These are phyloP conservation scores for Gaultheria prostrata DNA, from an alignment of 148 eudicot species.

Conservation along the genomic window DNA sequence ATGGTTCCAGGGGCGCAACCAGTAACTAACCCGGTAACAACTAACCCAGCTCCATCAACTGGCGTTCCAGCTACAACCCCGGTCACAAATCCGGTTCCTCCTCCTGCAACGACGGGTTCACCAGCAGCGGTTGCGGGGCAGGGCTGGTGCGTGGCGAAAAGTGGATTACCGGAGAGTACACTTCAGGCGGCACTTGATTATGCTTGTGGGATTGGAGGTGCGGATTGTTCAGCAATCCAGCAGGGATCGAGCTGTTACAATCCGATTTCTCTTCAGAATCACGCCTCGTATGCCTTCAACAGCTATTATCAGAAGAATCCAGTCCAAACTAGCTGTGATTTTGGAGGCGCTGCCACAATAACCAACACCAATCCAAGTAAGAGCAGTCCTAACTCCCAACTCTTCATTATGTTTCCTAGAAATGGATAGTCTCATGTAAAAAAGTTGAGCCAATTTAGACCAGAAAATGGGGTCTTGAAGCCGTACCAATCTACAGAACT, in stretches of 20 bases:
- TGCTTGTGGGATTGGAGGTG: constrained; percentile 87
- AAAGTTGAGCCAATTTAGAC: not conserved
- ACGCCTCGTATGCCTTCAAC: constrained; percentile 90
- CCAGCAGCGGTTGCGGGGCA: constrained; percentile 44
- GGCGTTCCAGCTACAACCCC: constrained; percentile 42
- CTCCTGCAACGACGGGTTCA: not conserved
- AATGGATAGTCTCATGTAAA: not conserved
- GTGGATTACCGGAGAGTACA: constrained; percentile 44
- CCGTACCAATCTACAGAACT: not conserved
- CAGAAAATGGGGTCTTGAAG: not conserved
- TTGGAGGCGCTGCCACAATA: constrained; percentile 66
- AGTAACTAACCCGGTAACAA: constrained; percentile 36
- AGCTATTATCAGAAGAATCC: constrained; percentile 84
- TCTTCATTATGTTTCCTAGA: not conserved
- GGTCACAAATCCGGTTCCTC: constrained; percentile 16
- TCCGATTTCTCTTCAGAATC: constrained; percentile 63
- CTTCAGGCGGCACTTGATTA: constrained; percentile 78
- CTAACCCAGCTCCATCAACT: constrained; percentile 26
- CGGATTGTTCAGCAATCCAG: constrained; percentile 84
- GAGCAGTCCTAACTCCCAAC: constrained; percentile 10
- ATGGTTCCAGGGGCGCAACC: constrained; percentile 19
- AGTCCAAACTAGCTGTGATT: constrained; percentile 69
- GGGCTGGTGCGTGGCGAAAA: constrained; percentile 79
- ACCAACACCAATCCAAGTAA: constrained; percentile 87
- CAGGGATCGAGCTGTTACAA: constrained; percentile 68